These are phyloP conservation scores for Ballota nigra DNA, from an alignment of 257 asterid species.

Conservation along the genomic window DNA sequence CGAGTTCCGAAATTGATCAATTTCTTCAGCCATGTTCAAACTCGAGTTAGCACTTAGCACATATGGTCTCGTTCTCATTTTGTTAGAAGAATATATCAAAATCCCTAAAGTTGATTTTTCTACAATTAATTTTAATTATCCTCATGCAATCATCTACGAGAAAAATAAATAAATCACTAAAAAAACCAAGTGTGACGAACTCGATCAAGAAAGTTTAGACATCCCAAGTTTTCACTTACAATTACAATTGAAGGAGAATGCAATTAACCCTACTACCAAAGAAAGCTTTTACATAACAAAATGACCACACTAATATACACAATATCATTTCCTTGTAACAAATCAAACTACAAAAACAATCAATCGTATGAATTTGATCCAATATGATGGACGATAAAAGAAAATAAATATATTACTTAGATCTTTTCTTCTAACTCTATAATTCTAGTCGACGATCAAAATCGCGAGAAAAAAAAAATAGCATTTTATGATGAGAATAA, in stretches of 20 bases:
- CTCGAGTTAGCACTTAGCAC: too few relatives aligned
- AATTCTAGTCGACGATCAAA: neutral
- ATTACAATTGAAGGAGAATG: slow-evolving; percentile 19
- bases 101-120: neutral
- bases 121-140: neutral
- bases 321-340: neutral
- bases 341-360: neutral
- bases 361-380: slow-evolving; percentile 7
- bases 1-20: too few relatives aligned
- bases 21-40: too few relatives aligned
- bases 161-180: neutral
- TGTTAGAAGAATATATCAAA: neutral
- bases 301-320: slow-evolving; percentile 27
- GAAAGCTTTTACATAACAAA: slow-evolving; percentile 3
- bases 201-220: too few relatives aligned
- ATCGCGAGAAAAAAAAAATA: neutral
- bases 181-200: neutral
- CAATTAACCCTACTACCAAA: slow-evolving; percentile 16
- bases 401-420: neutral
- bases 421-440: neutral
- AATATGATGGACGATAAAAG: neutral
- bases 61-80: too few relatives aligned
- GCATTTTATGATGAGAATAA: neutral
- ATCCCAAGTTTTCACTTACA: too few relatives aligned
- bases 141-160: neutral